Evolutionary conservation across 2,329 filamentous ascomycete genomes (phyloP).

Genomic region (Alternaria brassicae): DNA sequence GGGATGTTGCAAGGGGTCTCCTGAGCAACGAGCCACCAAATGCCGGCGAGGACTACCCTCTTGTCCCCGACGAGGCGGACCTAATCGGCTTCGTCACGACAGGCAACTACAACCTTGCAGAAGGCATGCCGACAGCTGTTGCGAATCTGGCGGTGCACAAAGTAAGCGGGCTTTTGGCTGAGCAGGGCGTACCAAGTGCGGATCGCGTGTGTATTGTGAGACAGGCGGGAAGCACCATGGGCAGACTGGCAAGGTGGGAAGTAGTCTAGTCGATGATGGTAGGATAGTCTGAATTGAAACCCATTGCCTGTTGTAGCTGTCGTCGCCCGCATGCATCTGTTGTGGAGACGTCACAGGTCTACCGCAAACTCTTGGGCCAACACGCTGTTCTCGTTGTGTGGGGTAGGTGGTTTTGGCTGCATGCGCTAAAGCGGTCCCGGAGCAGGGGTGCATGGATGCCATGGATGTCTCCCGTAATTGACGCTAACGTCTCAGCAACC

Average conservation of each 20-base stretch:
- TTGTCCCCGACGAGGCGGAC: constrained; percentile 76
- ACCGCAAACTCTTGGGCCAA: neutral
- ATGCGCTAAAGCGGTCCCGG: constrained; percentile 24
- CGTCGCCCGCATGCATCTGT: neutral
- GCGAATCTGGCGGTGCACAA: constrained; percentile 71
- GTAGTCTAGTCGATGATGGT: constrained; percentile 54
- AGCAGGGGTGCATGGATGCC: constrained; percentile 23
- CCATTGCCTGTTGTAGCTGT: neutral
- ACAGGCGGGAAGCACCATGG: constrained; percentile 78
- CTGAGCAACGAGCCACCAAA: constrained; percentile 28
- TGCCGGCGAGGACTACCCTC: constrained; percentile 60
- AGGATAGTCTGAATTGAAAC: neutral
- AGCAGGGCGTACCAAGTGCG: constrained; percentile 28
- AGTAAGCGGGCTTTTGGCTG: constrained; percentile 56
- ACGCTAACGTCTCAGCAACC: constrained; percentile 32
- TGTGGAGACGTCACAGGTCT: neutral
- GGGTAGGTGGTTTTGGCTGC: constrained; percentile 18
- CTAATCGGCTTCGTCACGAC: constrained; percentile 90
- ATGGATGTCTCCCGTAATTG: constrained; percentile 30
- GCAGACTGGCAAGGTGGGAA: constrained; percentile 82
- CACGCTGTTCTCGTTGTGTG: constrained; percentile 13
- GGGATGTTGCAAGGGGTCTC: constrained; percentile 37
- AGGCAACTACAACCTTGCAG: constrained; percentile 80
- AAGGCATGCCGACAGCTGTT: constrained; percentile 77
- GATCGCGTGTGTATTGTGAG: constrained; percentile 76